phyloP scores from a whole-genome alignment of 148 eudicot genomes.

The Agrostemma githago region DNA sequence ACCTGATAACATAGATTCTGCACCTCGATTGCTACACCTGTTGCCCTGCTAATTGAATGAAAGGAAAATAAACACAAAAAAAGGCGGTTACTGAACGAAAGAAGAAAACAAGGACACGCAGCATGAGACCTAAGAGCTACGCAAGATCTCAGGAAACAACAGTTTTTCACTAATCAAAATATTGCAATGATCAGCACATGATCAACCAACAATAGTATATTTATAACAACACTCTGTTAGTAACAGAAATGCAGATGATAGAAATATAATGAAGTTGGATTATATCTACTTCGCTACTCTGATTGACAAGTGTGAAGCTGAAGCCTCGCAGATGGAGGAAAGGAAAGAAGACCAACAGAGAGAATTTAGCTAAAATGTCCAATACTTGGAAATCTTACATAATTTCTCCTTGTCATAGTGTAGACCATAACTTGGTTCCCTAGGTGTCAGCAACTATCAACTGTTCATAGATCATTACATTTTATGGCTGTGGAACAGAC shows the following conservation, averaged over 20 bases:
- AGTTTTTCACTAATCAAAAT: neutral
- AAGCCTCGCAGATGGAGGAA: neutral
- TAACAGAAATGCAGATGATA: neutral
- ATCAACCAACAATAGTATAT: neutral
- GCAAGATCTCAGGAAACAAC: constrained; percentile 1
- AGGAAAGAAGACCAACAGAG: neutral
- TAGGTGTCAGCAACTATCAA: neutral
- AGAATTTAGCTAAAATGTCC: neutral
- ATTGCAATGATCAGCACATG: neutral
- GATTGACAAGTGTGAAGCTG: neutral
- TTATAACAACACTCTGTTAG: neutral
- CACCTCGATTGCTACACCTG: constrained; percentile 31
- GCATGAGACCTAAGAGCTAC: too few species aligned
- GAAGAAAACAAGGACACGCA: too few species aligned
- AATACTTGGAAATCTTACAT: neutral
- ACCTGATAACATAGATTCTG: constrained; percentile 27
- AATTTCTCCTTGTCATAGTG: neutral
- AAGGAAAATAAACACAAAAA: constrained; percentile 3
- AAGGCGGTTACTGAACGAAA: neutral
- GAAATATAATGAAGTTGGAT: neutral
- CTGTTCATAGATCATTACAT: neutral
- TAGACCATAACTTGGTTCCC: neutral
- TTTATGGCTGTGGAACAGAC: neutral
- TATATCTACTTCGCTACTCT: neutral
- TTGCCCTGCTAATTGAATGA: constrained; percentile 34